These are phyloP conservation scores for Exophiala phaeomuriformis DNA, from an alignment of 2,329 filamentous ascomycete species.

Conservation along the genomic window DNA sequence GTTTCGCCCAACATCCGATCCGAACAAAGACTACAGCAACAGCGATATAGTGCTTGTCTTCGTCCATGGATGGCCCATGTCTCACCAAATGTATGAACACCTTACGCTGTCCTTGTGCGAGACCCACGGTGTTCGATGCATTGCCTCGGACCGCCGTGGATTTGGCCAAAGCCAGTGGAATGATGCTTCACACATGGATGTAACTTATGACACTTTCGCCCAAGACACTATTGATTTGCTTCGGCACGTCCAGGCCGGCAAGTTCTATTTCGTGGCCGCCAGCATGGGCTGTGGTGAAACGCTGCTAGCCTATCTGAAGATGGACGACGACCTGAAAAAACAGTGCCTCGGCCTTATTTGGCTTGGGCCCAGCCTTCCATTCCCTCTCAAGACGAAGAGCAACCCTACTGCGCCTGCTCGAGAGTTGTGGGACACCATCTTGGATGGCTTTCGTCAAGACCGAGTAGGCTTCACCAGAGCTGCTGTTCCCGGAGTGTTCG, in stretches of 20 bases:
- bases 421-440: too few relatives aligned
- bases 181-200: constrained; percentile 19
- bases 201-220: constrained; percentile 31
- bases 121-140: constrained; percentile 29
- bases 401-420: too few relatives aligned
- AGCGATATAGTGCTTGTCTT: constrained; percentile 26
- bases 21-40: constrained; percentile 2
- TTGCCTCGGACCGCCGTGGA: constrained; percentile 30
- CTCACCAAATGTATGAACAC: constrained; percentile 29
- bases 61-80: constrained; percentile 32
- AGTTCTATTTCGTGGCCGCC: constrained; percentile 28
- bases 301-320: too few relatives aligned
- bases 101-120: constrained; percentile 28
- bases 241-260: constrained; percentile 19
- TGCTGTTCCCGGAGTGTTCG: too few relatives aligned
- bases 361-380: too few relatives aligned
- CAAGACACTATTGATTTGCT: constrained; percentile 27
- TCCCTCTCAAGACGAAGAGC: too few relatives aligned
- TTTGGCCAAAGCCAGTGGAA: constrained; percentile 32
- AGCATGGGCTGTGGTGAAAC: too few relatives aligned
- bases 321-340: too few relatives aligned
- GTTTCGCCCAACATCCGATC: constrained; percentile 10
- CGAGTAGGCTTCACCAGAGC: too few relatives aligned
- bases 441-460: too few relatives aligned
- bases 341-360: too few relatives aligned